Evolutionary conservation across 2,329 filamentous ascomycete species (phyloP).

Genomic region (Fusarium devonianum): DNA sequence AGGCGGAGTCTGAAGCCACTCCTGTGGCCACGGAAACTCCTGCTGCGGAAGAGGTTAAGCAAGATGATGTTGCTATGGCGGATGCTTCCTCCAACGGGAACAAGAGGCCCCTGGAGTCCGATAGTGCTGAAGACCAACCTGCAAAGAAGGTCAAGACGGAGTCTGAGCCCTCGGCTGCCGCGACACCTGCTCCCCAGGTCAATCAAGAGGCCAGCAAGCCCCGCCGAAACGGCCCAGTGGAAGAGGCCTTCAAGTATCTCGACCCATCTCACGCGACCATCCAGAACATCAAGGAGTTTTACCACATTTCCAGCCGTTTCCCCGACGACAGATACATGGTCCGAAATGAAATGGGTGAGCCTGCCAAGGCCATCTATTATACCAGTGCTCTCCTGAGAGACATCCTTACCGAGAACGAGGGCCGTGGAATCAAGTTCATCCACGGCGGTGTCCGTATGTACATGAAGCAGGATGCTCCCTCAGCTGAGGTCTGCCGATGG

Average conservation of each 20-base stretch:
- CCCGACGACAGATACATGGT: slow-evolving; percentile 94
- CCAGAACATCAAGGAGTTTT: slow-evolving; percentile 80
- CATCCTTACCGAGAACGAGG: slow-evolving; percentile 87
- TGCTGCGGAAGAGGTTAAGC: slow-evolving; percentile 20
- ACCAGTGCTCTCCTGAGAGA: slow-evolving; percentile 84
- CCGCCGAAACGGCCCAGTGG: slow-evolving; percentile 64
- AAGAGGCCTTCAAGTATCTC: slow-evolving; percentile 96
- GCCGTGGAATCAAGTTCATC: slow-evolving; percentile 91
- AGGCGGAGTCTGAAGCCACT: slow-evolving; percentile 51
- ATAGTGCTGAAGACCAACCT: slow-evolving; percentile 49
- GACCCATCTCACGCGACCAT: slow-evolving; percentile 77
- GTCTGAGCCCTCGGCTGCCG: slow-evolving; percentile 24
- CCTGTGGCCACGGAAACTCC: slow-evolving; percentile 7
- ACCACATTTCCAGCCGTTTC: slow-evolving; percentile 83
- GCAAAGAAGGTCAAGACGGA: slow-evolving; percentile 60
- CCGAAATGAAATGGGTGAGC: slow-evolving; percentile 86
- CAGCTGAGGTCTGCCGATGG: slow-evolving; percentile 87
- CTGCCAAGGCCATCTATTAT: slow-evolving; percentile 96
- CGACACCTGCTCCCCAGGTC: slow-evolving; percentile 37
- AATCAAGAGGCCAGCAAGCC: slow-evolving; percentile 45
- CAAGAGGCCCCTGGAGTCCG: slow-evolving; percentile 48
- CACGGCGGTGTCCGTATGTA: slow-evolving; percentile 99
- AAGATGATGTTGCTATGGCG: slow-evolving; percentile 43
- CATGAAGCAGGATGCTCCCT: slow-evolving; percentile 94
- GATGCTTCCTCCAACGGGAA: slow-evolving; percentile 43